Base-by-base conservation (phyloP, 768 basidiomycete species). In the Boletus rubescentipes region DNA sequence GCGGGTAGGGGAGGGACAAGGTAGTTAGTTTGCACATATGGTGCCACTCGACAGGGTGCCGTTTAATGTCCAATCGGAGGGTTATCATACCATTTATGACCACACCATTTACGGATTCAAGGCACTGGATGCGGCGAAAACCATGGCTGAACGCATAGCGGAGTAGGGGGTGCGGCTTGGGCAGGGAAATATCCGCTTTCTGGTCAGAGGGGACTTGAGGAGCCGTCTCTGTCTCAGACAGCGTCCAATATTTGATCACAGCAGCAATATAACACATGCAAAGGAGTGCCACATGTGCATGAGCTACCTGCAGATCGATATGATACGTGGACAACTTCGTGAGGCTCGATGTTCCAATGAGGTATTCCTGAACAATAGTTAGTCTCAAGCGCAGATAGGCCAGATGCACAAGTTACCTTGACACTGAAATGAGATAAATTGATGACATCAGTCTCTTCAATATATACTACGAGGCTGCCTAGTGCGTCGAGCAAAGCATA, bases 401-500 rank as follows among this genome's bases (percentile, higher is more conserved):
- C 30, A 20, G 4, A 46, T 16, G 21, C 2, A 1, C 14, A 4
- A 39, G 21, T 35, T 14, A 55, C 62, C 56, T 63, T 63, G 40
- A 63, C 56, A 18, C 45, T 55, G 31, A 53, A 63, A 49, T 64
- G 62, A 1, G 62, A 55, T 1, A 64, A 40, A 3, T 47, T 42
- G 0, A 63, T 4, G 3, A 58, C 21, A 10, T 21, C 30, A 0
- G 40, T 53, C 30, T 40, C 34, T 18, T 52, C 43, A 6, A 53
- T 20, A 9, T 57, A 44, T 5, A 39, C 51, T n/a, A 63, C 61
- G 9, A 63, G 55, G 5, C 50, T 63, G 3, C 58, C 48, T 20
- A 59, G 49, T 12, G 44, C 53, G 1, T 60, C 55, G 5, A 53
- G 34, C 12, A 53, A 36, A 2, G 39, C 47, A 6, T 11, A 2